Conservation (phyloP, 225 moss, liverwort and hornwort species). For the Lunularia cruciata region DNA sequence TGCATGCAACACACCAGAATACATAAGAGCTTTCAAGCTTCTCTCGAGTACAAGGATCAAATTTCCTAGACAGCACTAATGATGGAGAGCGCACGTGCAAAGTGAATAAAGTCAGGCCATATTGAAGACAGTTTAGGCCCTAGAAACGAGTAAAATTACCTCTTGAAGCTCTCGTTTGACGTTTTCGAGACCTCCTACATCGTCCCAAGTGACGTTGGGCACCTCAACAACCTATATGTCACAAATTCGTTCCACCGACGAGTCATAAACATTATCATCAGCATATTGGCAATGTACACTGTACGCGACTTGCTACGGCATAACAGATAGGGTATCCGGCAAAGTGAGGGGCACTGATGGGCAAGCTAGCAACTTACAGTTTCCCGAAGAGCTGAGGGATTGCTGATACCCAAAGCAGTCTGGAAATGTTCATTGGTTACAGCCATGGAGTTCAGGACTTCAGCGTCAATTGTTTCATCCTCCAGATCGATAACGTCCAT, state of each 20-base stretch:
- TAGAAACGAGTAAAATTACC: too few species aligned
- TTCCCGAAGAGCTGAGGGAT: conserved; percentile 92
- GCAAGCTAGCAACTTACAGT: conserved; percentile 40
- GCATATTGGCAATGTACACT: not conserved
- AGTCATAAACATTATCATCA: not conserved
- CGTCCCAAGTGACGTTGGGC: conserved; percentile 87
- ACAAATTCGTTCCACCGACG: not conserved
- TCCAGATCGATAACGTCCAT: conserved; percentile 98
- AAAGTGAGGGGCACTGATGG: not conserved
- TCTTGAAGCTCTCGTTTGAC: conserved; percentile 98
- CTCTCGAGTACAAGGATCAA: too few species aligned
- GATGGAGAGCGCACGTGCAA: too few species aligned
- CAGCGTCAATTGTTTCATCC: conserved; percentile 92
- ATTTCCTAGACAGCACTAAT: too few species aligned
- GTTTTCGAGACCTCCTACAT: conserved; percentile 85
- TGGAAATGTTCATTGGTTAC: conserved; percentile 97
- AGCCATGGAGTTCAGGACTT: conserved; percentile 92
- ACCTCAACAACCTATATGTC: conserved; percentile 72
- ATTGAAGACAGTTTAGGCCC: too few species aligned
- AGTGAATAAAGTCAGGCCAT: too few species aligned
- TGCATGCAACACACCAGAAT: not conserved
- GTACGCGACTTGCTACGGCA: not conserved
- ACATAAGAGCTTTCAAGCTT: not conserved
- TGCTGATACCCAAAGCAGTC: conserved; percentile 89
- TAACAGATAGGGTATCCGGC: too few species aligned